A percentile compares a stretch with the other conserved stretches of the same genome.
These are phyloP conservation scores for Pseudohalonectria lignicola DNA, from an alignment of 2,329 filamentous ascomycete species.

Conservation along the genomic window DNA sequence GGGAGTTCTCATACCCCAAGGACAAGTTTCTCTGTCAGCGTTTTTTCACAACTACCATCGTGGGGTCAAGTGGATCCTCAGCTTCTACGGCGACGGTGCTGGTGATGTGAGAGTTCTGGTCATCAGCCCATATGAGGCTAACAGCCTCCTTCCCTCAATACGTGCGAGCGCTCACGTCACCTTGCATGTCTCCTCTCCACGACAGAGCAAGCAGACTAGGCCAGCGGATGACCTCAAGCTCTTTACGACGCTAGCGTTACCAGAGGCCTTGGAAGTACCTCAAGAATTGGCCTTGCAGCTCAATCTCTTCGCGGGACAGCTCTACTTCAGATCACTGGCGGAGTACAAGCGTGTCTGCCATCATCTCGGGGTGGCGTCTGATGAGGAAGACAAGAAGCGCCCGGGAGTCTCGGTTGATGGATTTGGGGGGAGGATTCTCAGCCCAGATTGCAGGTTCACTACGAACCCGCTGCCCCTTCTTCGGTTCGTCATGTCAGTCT, in stretches of 20 bases:
- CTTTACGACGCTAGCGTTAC: background rate
- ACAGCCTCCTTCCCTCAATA: slow-evolving; percentile 27
- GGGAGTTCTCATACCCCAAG: too few relatives aligned
- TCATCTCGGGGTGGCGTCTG: slow-evolving; percentile 36
- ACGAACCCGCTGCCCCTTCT: background rate
- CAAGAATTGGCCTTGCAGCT: slow-evolving; percentile 30
- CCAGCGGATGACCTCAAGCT: background rate
- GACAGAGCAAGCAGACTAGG: background rate
- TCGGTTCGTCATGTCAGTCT: background rate
- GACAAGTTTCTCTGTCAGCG: too few relatives aligned
- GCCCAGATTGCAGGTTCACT: background rate
- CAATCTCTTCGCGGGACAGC: slow-evolving; percentile 56
- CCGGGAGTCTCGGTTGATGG: slow-evolving; percentile 21
- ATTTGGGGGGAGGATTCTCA: slow-evolving; percentile 16
- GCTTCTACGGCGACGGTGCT: too few relatives aligned
- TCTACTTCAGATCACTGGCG: slow-evolving; percentile 43
- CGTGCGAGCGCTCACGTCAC: background rate
- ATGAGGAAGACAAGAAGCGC: too few relatives aligned
- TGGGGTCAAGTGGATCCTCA: too few relatives aligned
- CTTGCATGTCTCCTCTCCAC: background rate
- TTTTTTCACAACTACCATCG: too few relatives aligned
- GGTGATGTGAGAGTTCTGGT: too few relatives aligned
- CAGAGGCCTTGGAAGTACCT: slow-evolving; percentile 17
- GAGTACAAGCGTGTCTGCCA: slow-evolving; percentile 43
- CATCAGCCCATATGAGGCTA: slow-evolving; percentile 49